Base-by-base conservation (phyloP, 495 filamentous ascomycete genomes). In the Chaetomium fimeti region DNA sequence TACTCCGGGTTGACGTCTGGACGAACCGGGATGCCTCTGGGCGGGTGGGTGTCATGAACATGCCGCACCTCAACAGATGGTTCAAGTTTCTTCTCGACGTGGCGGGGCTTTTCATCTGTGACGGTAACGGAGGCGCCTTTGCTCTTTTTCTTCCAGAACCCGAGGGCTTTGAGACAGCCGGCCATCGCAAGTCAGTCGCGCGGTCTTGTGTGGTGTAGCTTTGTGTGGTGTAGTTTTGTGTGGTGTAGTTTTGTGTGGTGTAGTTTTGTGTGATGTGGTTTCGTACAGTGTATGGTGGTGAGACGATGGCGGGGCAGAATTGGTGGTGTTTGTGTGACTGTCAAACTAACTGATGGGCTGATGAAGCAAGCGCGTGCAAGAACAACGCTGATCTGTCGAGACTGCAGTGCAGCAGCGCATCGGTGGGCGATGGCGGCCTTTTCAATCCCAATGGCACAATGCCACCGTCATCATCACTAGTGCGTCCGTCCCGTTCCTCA, bases 1-100 rank as follows among this genome's bases (percentile, higher is more conserved):
- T 64, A 67, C 18, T 11, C 24, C 18, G 61, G 66, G 29, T 69
- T 63, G 40, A 58, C 64, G 18, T 45, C 20, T 13, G 62, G 61
- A 5, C 64, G 58, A 16, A 65, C 38, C 12, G 45, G 51, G 36
- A 61, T 52, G 32, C 53, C 40, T 4, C 12, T 45, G 22, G 22
- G 8, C 16, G 48, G 3, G 20, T 1, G 38, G 25, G 49, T 18
- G 49, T 16, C 3, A 7, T 36, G n/a, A 9, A 24, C 18, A 8
- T 40, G 20, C 20, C 52, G 4, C 47, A 54, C 18, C 3, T 18
- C 1, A n/a, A 60, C 28, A 9, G 52, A 40, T 15, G 65, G 65
- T n/a, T n/a, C n/a, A n/a, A n/a, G n/a, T 38, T 63, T 67, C 48
- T 67, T 16, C 40, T 15, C 13, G 15, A 13, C 40, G 40, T 18